phyloP scores from a whole-genome alignment of 164 flowering plant genomes.

The Umbellularia californica region DNA sequence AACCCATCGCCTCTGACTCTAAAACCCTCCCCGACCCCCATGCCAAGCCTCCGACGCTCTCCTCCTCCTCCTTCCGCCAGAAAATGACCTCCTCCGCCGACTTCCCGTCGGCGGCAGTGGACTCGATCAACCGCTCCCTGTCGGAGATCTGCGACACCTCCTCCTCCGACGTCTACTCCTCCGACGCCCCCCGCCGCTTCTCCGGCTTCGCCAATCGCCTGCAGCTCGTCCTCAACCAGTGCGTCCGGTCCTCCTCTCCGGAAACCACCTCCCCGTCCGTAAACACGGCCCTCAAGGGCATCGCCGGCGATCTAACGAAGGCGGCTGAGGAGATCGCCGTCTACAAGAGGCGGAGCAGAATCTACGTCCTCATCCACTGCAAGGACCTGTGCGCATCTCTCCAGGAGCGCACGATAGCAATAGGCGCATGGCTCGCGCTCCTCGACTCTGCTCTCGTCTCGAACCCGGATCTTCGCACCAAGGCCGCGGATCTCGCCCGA shows the following conservation, averaged over 20 bases:
- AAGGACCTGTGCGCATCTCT: slow-evolving; percentile 28
- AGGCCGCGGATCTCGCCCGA: slow-evolving; percentile 38
- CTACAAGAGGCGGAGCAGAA: slow-evolving; percentile 36
- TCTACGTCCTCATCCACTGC: slow-evolving; percentile 48
- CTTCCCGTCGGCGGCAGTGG: slow-evolving; percentile 15
- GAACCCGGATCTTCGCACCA: slow-evolving; percentile 36
- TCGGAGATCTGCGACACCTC: slow-evolving; percentile 22
- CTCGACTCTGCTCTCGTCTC: slow-evolving; percentile 31
- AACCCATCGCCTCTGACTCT: background rate
- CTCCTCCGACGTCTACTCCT: slow-evolving; percentile 25
- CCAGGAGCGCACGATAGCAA: slow-evolving; percentile 31
- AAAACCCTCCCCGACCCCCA: background rate
- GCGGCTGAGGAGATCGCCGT: slow-evolving; percentile 26
- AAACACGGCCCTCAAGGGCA: slow-evolving; percentile 41
- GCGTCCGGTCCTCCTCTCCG: slow-evolving; percentile 19
- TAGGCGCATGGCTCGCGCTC: slow-evolving; percentile 52
- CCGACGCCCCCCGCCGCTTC: slow-evolving; percentile 40
- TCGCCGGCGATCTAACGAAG: slow-evolving; percentile 31
- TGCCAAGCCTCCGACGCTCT: background rate
- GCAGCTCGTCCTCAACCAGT: slow-evolving; percentile 30
- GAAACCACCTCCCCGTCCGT: slow-evolving; percentile 24
- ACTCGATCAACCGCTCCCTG: slow-evolving; percentile 26
- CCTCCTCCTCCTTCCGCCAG: background rate
- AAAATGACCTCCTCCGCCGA: slow-evolving; percentile 7
- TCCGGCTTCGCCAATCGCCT: slow-evolving; percentile 36